Evolutionary conservation across 148 eudicot species (phyloP).

Genomic region (Chenopodium album): DNA sequence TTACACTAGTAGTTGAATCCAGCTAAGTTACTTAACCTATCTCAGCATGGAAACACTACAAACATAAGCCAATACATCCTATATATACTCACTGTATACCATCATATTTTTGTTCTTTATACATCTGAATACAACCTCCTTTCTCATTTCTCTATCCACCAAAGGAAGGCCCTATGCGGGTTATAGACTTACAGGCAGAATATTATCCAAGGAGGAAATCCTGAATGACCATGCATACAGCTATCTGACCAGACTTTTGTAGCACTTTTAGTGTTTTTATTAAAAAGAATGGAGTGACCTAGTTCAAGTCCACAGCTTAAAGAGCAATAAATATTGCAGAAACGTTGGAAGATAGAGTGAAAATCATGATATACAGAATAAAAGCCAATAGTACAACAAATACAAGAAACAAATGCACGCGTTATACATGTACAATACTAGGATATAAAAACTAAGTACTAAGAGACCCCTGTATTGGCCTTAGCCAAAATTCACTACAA

Average conservation of each 20-base stretch:
- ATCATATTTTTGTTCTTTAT: background rate
- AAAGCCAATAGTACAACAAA: background rate
- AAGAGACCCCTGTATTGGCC: background rate
- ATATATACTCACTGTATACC: background rate
- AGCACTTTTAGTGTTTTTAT: too few relatives aligned
- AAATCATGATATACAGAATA: background rate
- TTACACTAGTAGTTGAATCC: background rate
- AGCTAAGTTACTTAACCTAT: background rate
- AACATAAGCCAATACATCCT: background rate
- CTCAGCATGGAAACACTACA: background rate
- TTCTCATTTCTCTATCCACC: background rate
- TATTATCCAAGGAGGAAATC: background rate
- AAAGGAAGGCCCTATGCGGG: background rate
- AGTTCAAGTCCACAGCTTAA: background rate
- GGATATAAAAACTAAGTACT: background rate
- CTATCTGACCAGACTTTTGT: background rate
- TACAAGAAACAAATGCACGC: too few relatives aligned
- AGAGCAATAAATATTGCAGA: background rate
- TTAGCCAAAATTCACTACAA: background rate
- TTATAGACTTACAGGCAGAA: background rate
- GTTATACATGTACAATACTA: too few relatives aligned
- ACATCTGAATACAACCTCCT: background rate
- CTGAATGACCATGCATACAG: background rate
- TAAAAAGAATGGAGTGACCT: background rate
- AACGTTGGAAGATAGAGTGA: background rate